These are phyloP conservation scores for Epichloe typhina DNA, from an alignment of 2,329 filamentous ascomycete genomes.

Conservation along the genomic window DNA sequence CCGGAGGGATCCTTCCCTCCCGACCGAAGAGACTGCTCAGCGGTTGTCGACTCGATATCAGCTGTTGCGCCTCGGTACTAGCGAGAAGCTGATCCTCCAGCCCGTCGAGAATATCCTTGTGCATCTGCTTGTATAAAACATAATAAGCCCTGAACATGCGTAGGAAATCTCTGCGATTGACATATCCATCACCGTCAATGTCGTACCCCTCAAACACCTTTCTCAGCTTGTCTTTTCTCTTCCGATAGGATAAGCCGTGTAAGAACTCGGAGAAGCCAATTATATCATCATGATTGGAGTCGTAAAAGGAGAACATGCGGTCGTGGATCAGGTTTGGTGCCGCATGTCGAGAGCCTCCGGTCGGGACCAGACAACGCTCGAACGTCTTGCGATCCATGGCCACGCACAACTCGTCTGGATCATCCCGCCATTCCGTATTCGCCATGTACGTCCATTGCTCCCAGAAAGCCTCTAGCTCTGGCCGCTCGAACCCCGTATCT, in stretches of 20 bases:
- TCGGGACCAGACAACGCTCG: constrained; percentile 76
- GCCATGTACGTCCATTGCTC: constrained; percentile 95
- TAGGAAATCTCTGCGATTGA: constrained; percentile 76
- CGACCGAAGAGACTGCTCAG: constrained; percentile 64
- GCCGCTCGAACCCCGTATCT: constrained; percentile 68
- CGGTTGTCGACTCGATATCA: constrained; percentile 62
- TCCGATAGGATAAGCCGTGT: constrained; percentile 60
- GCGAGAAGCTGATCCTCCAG: constrained; percentile 68
- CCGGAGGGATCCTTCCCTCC: constrained; percentile 52
- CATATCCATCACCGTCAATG: constrained; percentile 74
- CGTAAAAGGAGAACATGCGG: constrained; percentile 93
- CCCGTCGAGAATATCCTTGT: constrained; percentile 66
- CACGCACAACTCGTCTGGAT: constrained; percentile 62
- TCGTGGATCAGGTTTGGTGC: constrained; percentile 87
- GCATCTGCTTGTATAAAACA: constrained; percentile 77
- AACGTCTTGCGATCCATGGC: constrained; percentile 91
- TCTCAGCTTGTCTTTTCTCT: constrained; percentile 53
- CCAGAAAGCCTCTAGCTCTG: constrained; percentile 86
- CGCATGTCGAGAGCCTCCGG: constrained; percentile 64
- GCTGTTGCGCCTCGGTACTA: constrained; percentile 61
- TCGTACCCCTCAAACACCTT: constrained; percentile 85
- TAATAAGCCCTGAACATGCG: constrained; percentile 90
- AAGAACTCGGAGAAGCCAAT: constrained; percentile 92
- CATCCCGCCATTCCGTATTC: constrained; percentile 68
- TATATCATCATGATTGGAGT: constrained; percentile 74